Evolutionary conservation across 768 basidiomycete species (phyloP), one percentile per base, ranked within the genome.

Genomic region (Stropharia rugosoannulata): DNA sequence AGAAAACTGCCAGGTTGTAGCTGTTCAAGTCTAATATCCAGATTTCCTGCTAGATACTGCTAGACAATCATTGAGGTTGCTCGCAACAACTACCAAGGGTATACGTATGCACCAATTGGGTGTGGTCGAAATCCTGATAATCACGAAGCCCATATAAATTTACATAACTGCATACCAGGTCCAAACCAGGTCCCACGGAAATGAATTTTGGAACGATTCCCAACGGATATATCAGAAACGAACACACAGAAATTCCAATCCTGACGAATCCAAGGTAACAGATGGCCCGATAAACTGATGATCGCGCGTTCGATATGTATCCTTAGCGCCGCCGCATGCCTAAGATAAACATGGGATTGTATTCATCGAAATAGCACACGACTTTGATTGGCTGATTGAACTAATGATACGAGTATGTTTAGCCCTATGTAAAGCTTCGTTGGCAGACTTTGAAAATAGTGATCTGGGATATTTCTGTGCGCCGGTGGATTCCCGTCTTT

Each of bases 251-350:
- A 44, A 44, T 5, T 52, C 27, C 51, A 60, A 57, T 60, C 59
- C 56, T 46, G 52, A 36, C 22, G 54, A 55, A 58, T 47, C 43
- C 56, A 19, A 47, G 38, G 18, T 42, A 54, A 19, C 35, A 51
- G 49, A 56, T 51, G 42, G 37, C 16, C 51, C 46, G 60, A 61
- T 61, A 54, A 61, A 43, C 51, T 50, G 60, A 61, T 61, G 57
- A 61, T 52, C 51, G 35, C 19, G 51, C 11, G 47, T 54, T 53
- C 47, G 54, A 56, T 56, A 43, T 43, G 56, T 48, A 53, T 51
- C 51, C 51, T 56, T 63, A 59, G 57, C 49, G 57, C 59, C 49
- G 57, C 62, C 55, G 58, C 57, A 48, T 59, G 25, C 49, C 22
- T 22, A 22, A 49, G 62, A 63, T 60, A 63, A 45, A 52, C 58